Base-by-base conservation (phyloP, 1,284 basidiomycete species). In the Sparassis latifolia region DNA sequence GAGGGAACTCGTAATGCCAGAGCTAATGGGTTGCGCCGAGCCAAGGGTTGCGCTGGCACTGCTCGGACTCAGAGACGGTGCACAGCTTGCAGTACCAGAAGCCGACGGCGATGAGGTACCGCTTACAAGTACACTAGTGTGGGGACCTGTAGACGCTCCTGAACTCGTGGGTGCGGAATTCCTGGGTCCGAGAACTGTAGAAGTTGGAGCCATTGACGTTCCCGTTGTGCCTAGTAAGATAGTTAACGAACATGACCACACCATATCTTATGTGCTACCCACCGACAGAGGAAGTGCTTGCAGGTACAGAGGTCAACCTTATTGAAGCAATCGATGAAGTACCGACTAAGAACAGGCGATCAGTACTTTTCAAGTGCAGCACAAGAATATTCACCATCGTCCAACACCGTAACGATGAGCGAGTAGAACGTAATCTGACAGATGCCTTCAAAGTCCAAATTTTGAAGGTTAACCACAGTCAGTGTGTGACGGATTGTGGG, bases 381-480 rank as follows among this genome's bases (percentile, higher is more conserved):
- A 27, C 9, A 41, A n/a, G 30, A 9, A 30, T 4, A 27, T 10
- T 42, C n/a, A 55, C 56, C 49, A 20, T 51, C 32, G 42, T 58
- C 52, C 28, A 55, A 53, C 0, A 60, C 48, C 5, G 56, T 56
- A 6, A 66, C 55, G 2, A 57, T 48, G 10, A 70, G 48, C 32
- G 61, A 61, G 32, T 62, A 57, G 39, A 71, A 68, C 4, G 62
- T 69, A 42, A 70, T 54, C 48, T 62, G 51, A 40, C 67, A 65
- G 27, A 52, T 52, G 35, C 56, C 52, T 32, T 55, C 55, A 47
- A 62, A 63, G 27, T 48, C 42, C 32, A 47, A 47, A 49, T 65
- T 64, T 27, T 58, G 55, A 32, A 68, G 52, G 45, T 70, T 70
- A 48, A 62, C 55, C 2, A 70, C 64, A 10, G 48, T 50, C 29